These are phyloP conservation scores for Trapa incisa DNA, from an alignment of 345 rosid genomes.

Conservation along the genomic window DNA sequence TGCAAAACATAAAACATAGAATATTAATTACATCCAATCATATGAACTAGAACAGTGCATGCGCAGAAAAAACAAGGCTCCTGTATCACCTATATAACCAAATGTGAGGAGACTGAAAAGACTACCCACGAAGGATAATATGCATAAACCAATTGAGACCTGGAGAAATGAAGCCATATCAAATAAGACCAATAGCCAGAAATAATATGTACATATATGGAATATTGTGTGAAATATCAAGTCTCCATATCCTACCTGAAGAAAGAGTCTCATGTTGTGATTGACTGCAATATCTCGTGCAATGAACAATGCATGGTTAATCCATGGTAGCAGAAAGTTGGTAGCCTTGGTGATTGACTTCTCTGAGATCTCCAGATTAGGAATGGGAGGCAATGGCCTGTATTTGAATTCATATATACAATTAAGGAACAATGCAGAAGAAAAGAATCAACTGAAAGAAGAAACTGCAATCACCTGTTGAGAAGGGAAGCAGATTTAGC, in stretches of 20 bases:
- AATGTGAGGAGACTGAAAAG: constrained; percentile 67
- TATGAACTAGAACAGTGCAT: constrained; percentile 3
- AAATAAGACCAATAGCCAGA: background rate
- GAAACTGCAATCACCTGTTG: constrained; percentile 44
- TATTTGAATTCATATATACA: background rate
- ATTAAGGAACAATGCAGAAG: background rate
- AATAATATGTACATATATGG: background rate
- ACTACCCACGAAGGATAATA: constrained; percentile 49
- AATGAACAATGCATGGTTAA: constrained; percentile 44
- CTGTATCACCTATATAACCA: constrained; percentile 56
- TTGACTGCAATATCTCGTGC: constrained; percentile 60
- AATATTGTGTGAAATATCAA: background rate
- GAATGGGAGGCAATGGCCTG: constrained; percentile 92
- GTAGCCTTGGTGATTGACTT: constrained; percentile 40
- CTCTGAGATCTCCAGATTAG: constrained; percentile 77
- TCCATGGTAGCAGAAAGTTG: constrained; percentile 34
- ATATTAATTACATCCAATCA: background rate
- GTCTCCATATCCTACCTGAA: constrained; percentile 34
- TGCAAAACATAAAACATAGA: constrained; percentile 14
- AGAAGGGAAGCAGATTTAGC: constrained; percentile 93
- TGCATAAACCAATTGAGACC: constrained; percentile 53
- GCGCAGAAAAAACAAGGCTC: background rate
- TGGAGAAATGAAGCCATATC: constrained; percentile 13
- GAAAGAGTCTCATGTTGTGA: constrained; percentile 45
- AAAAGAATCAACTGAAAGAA: too few relatives aligned